phyloP scores from a whole-genome alignment of 2,329 filamentous ascomycete species.

The Ophiostoma fasciatum region DNA sequence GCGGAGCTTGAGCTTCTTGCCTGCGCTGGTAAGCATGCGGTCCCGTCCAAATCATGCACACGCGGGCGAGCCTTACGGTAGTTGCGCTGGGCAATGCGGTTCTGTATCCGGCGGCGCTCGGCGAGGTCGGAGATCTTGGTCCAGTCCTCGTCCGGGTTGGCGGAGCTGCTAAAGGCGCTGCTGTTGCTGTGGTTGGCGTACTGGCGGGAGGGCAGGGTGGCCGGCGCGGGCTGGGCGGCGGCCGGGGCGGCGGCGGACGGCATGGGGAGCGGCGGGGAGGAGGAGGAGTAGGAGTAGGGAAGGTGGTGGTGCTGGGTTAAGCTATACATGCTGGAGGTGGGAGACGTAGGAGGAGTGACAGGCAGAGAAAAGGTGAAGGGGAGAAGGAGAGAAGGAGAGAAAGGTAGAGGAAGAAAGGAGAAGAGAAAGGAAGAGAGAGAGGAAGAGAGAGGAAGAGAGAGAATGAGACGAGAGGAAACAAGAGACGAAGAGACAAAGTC shows the following conservation, averaged over 20 bases:
- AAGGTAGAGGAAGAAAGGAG: background rate
- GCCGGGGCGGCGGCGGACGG: slow-evolving; percentile 17
- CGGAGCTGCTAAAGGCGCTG: slow-evolving; percentile 87
- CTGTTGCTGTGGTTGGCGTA: slow-evolving; percentile 64
- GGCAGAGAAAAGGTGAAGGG: background rate
- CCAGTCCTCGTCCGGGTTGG: slow-evolving; percentile 96
- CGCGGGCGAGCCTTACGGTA: no score
- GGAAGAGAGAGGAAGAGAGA: background rate
- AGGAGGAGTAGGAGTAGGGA: background rate
- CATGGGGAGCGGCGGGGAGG: background rate
- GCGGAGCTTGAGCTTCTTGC: slow-evolving; percentile 86
- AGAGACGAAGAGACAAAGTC: no score
- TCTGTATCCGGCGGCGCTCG: slow-evolving; percentile 87
- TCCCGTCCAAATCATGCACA: no score
- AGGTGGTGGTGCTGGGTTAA: background rate
- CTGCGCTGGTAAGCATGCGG: no score
- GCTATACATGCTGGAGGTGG: background rate
- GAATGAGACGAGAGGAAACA: background rate
- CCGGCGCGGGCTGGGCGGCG: slow-evolving; percentile 13
- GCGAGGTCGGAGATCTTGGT: slow-evolving; percentile 97
- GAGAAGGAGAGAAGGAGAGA: background rate
- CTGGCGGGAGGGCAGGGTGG: slow-evolving; percentile 38
- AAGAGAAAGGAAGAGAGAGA: background rate
- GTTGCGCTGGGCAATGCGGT: slow-evolving; percentile 93
- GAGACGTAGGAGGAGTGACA: background rate